Base-by-base conservation (phyloP, 768 basidiomycete species). In the Agaricus subrufescens region DNA sequence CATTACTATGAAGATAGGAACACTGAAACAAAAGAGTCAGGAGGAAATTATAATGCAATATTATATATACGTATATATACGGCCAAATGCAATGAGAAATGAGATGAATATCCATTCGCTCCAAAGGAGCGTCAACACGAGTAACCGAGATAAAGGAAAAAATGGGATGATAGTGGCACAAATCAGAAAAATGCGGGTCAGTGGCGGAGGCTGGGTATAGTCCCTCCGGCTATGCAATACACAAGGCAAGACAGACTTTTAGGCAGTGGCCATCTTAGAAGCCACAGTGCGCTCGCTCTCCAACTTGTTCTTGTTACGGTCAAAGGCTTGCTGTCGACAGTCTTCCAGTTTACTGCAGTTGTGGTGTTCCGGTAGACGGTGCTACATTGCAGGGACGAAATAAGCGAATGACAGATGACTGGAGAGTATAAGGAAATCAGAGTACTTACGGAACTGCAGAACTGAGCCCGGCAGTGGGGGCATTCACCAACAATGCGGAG, bases 361-460 rank as follows among this genome's bases (percentile, higher is more conserved):
- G 69, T 95, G 92, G 63, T 91, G 89, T 68, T 94, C 93, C 6
- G 93, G 91, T 60, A 95, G 78, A 58, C 92, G 89, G 67, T 94
- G 93, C 89, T 94, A 54, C 30, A 62, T 25, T 57, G 56, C 56
- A 43, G 60, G 46, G 31, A 43, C 26, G 54, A 61, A 54, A 62
- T 64, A 54, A 52, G 45, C 29, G 34, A 54, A 52, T 19, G 50
- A 47, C 23, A 9, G 43, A 27, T 27, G 37, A 27, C 46, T 50
- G n/a, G 19, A 45, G 58, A 57, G 52, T 60, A 46, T 47, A 5
- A 52, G 52, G 9, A 51, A 44, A 25, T 53, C 11, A 14, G 39
- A 50, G 40, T 43, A 80, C 89, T 69, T 63, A 91, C 90, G 58
- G 78, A 74, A 55, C 83, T 82, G 65, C 92, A 95, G 73, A 93